Evolutionary conservation across 257 asterid species (phyloP).

Genomic region (Lycium barbarum): DNA sequence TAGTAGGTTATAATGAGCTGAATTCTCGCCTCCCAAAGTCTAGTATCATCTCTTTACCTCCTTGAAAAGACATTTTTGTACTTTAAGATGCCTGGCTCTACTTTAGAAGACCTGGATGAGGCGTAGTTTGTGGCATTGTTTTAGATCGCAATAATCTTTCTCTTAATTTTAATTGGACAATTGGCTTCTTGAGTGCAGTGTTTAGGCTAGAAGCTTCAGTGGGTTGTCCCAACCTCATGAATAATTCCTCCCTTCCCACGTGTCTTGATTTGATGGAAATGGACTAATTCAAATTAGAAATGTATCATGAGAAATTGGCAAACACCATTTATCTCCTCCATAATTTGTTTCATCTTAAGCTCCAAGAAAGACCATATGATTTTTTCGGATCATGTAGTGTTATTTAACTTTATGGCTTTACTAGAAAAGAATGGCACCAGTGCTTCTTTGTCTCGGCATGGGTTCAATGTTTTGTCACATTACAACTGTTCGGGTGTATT

Average conservation of each 20-base stretch:
- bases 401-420: background rate
- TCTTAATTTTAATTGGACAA: background rate
- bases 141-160: background rate
- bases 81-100: background rate
- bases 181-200: background rate
- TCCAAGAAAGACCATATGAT: background rate
- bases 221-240: constrained; percentile 11
- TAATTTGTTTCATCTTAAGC: constrained; percentile 10
- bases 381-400: background rate
- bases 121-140: background rate
- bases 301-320: background rate
- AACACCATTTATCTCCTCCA: background rate
- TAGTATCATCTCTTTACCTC: background rate
- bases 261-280: background rate
- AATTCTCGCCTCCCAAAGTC: background rate
- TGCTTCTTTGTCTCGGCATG: background rate
- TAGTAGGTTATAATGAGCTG: background rate
- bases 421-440: background rate
- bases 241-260: background rate
- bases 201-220: background rate
- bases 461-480: constrained; percentile 9
- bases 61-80: background rate
- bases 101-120: background rate
- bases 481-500: background rate
- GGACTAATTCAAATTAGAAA: background rate